Percentiles rank a stretch among this genome's conserved stretches.
Conservation (phyloP, 371 early-diverging fungal genomes). For the Zancudomyces culisetae region DNA sequence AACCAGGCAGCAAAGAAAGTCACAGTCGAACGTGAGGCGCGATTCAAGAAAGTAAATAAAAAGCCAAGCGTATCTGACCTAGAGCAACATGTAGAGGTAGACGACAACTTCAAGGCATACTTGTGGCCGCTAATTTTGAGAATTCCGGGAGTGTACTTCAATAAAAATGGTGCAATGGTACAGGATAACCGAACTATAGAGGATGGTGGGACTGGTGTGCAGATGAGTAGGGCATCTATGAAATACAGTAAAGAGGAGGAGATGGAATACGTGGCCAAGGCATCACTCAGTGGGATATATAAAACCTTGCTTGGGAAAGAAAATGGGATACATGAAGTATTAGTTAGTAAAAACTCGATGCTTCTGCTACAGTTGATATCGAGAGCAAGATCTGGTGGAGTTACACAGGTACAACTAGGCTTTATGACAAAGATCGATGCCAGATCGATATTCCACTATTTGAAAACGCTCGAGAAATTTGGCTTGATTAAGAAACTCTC, state of each 20-base stretch:
- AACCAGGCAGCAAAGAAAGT: neutral
- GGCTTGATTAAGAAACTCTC: constrained; percentile 27
- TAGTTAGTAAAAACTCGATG: neutral
- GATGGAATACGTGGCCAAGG: neutral
- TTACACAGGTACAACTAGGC: constrained; percentile 32
- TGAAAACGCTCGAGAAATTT: constrained; percentile 26
- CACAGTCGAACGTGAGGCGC: neutral
- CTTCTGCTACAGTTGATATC: constrained; percentile 22
- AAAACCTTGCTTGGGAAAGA: neutral
- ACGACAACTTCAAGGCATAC: neutral
- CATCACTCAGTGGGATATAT: neutral
- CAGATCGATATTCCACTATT: constrained; percentile 35
- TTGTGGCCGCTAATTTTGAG: neutral
- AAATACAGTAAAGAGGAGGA: neutral
- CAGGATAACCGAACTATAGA: neutral
- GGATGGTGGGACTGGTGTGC: neutral
- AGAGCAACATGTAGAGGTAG: neutral
- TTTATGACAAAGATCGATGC: constrained; percentile 31
- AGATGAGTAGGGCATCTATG: neutral
- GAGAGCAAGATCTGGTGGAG: constrained; percentile 26
- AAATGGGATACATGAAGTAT: neutral
- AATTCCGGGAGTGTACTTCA: neutral
- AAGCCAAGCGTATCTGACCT: neutral
- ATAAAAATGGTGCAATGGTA: neutral
- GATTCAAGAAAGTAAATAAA: neutral